phyloP scores from a whole-genome alignment of 192 early-diverging fungal species.

The Fimicolochytrium jonesii region DNA sequence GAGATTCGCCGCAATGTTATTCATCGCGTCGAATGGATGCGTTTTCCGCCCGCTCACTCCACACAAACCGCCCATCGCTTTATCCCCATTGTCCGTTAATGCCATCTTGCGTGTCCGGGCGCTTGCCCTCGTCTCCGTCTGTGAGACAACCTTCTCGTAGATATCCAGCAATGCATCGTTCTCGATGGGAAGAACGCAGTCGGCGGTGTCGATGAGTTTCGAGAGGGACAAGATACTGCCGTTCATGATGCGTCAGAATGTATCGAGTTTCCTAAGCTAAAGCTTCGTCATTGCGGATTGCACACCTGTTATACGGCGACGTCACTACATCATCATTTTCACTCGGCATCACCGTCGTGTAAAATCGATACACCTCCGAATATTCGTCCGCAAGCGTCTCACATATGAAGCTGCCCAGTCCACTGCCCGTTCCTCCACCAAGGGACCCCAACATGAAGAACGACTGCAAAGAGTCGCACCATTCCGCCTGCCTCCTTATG shows the following conservation, averaged over 20 bases:
- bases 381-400: conserved; percentile 40
- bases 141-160: too few relatives aligned
- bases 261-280: conserved; percentile 2
- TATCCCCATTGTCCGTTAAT: conserved; percentile 28
- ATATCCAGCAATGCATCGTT: conserved; percentile 51
- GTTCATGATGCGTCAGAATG: neutral
- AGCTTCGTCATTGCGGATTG: neutral
- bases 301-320: conserved; percentile 53
- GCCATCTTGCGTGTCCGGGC: conserved; percentile 6
- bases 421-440: conserved; percentile 59
- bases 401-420: conserved; percentile 47
- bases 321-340: conserved; percentile 54
- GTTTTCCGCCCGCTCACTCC: conserved; percentile 17
- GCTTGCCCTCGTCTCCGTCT: too few relatives aligned
- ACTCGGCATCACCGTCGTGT: conserved; percentile 38
- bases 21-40: conserved; percentile 49
- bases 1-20: conserved; percentile 57
- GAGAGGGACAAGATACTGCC: conserved; percentile 42
- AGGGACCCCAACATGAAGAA: conserved; percentile 48
- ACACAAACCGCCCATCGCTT: conserved; percentile 26
- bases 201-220: conserved; percentile 37
- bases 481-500: conserved; percentile 45
- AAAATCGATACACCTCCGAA: conserved; percentile 39
- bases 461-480: conserved; percentile 51
- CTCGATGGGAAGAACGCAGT: conserved; percentile 54